Conservation (phyloP, 2,329 filamentous ascomycete genomes). For the Penicillium sclerotigenum region DNA sequence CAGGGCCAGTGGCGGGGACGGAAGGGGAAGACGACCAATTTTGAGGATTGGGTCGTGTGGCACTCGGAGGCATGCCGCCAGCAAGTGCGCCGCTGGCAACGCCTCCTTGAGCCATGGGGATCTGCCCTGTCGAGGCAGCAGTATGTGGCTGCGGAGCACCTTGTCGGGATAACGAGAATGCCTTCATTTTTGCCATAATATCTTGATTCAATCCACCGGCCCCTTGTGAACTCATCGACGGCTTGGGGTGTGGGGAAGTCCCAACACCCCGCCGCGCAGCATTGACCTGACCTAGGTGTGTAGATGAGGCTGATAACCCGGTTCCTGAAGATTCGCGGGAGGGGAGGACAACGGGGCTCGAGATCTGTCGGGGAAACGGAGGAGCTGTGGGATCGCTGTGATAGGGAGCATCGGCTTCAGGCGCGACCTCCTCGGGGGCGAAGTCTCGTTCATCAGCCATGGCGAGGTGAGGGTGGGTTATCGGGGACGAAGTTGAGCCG, state of each 20-base stretch:
- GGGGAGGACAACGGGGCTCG: slow-evolving; percentile 28
- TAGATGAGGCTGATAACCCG: slow-evolving; percentile 76
- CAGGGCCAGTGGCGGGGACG: slow-evolving; percentile 43
- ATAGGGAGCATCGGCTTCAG: slow-evolving; percentile 48
- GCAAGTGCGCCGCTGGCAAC: slow-evolving; percentile 31
- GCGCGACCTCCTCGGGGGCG: slow-evolving; percentile 4
- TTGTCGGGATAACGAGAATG: slow-evolving; percentile 64
- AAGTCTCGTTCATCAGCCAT: slow-evolving; percentile 19
- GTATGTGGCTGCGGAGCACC: slow-evolving; percentile 49
- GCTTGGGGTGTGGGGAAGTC: slow-evolving; percentile 25
- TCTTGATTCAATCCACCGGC: slow-evolving; percentile 58
- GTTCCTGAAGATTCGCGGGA: slow-evolving; percentile 20
- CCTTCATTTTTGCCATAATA: slow-evolving; percentile 67
- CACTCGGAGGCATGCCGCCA: slow-evolving; percentile 26
- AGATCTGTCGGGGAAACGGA: slow-evolving; percentile 10
- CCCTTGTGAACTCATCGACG: slow-evolving; percentile 38
- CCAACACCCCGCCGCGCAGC: slow-evolving; percentile 54
- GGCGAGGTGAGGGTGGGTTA: neutral
- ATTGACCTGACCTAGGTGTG: slow-evolving; percentile 72
- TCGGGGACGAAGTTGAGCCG: slow-evolving; percentile 10
- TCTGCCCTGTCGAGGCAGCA: slow-evolving; percentile 34
- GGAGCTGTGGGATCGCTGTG: slow-evolving; percentile 33
- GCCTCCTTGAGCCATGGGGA: slow-evolving; percentile 22
- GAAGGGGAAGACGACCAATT: slow-evolving; percentile 35
- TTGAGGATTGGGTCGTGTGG: slow-evolving; percentile 30